These are phyloP conservation scores for Ochromonas danica DNA, from an alignment of 108 stramenopile species.

Conservation along the genomic window DNA sequence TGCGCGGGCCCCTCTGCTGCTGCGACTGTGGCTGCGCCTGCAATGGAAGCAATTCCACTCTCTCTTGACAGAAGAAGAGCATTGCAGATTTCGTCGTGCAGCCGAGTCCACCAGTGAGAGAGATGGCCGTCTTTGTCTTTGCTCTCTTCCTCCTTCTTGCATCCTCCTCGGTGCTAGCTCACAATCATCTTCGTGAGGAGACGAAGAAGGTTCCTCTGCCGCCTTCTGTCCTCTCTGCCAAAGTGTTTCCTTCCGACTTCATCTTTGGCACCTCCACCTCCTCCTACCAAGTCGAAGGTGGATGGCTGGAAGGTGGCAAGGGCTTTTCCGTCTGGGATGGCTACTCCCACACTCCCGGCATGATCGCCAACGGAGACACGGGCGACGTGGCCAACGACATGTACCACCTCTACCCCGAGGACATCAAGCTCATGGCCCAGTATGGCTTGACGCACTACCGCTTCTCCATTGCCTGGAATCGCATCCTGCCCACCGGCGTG, in stretches of 20 bases:
- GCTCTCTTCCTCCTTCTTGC: no score
- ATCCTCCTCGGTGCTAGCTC: no score
- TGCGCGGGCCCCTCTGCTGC: no score
- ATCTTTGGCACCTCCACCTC: background rate
- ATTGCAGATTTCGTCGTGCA: no score
- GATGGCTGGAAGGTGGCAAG: background rate
- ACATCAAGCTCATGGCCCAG: constrained; percentile 2
- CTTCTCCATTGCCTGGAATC: constrained; percentile 8
- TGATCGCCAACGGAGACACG: constrained; percentile 13
- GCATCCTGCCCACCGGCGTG: constrained; percentile 7
- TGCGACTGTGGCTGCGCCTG: no score
- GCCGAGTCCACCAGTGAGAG: no score
- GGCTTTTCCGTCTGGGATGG: constrained; percentile 5
- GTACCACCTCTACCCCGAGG: background rate
- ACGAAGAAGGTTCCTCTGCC: background rate
- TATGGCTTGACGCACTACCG: background rate
- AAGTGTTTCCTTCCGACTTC: background rate
- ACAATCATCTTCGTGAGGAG: no score
- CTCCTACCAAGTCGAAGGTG: constrained; percentile 4
- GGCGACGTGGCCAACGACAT: constrained; percentile 5
- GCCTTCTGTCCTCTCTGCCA: background rate
- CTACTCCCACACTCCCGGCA: background rate
- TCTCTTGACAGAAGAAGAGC: no score
- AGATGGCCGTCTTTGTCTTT: no score
- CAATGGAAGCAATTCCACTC: no score